Conservation (phyloP, 345 rosid genomes). For the Acer yangbiense region DNA sequence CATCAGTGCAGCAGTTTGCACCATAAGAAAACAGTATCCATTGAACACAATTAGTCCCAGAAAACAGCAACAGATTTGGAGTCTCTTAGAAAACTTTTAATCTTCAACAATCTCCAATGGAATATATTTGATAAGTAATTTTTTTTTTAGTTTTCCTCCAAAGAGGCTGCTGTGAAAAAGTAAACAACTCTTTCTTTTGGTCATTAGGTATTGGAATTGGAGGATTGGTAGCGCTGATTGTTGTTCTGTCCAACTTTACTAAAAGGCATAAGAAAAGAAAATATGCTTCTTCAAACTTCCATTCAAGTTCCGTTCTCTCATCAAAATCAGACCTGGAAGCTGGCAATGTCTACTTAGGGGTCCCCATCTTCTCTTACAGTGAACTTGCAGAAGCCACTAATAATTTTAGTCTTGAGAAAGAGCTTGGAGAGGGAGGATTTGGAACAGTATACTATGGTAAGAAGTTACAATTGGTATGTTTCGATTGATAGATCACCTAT, state of each 20-base stretch:
- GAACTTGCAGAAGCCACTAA: constrained; percentile 70
- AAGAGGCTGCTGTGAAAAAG: no score
- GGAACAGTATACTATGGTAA: constrained; percentile 74
- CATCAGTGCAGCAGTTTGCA: no score
- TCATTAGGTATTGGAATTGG: constrained; percentile 33
- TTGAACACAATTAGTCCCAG: no score
- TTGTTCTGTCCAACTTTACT: constrained; percentile 18
- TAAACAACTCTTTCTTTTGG: not conserved
- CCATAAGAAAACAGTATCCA: no score
- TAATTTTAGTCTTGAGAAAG: constrained; percentile 41
- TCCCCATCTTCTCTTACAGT: constrained; percentile 52
- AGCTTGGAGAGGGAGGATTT: constrained; percentile 73
- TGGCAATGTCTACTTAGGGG: constrained; percentile 36
- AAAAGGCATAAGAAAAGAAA: constrained; percentile 25
- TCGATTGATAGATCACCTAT: not conserved
- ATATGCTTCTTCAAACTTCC: constrained; percentile 23
- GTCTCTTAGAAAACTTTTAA: no score
- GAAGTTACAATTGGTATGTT: constrained; percentile 9
- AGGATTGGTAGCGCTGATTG: constrained; percentile 26
- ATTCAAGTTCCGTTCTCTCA: constrained; percentile 29
- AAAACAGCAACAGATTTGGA: no score
- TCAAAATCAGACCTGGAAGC: constrained; percentile 41
- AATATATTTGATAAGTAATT: not conserved
- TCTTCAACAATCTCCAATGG: not conserved
- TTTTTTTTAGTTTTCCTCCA: not conserved